Base-by-base conservation (phyloP, 1,139 yeast genomes). In the Protomyces inundatus region DNA sequence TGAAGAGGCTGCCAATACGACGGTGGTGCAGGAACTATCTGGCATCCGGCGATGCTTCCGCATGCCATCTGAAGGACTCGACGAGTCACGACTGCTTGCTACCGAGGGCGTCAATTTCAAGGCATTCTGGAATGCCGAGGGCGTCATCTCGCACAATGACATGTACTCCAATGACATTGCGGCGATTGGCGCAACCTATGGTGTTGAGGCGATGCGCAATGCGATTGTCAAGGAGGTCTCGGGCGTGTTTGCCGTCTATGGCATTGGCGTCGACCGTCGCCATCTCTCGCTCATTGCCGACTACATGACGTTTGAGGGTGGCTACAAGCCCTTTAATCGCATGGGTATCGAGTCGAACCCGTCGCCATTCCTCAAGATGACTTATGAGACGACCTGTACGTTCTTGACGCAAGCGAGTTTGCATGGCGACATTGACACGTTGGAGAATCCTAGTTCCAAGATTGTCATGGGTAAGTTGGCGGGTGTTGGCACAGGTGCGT, bases 301-400 rank as follows among this genome's bases (percentile, higher is more conserved):
- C 77, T 89, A 90, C 91, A 95, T 95, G 99, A 95, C 99, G 3
- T 85, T 98, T 76, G 98, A 93, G 78, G 99, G 99, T 72, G 84
- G 95, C 2, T 95, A 91, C 75, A 80, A 93, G 75, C 97, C 99
- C 35, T 95, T 95, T 81, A 91, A 90, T 78, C 87, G 99, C 81
- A 97, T 90, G 79, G 98, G 98, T 77, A 91, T 95, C 75, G 98
- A 93, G 75, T 83, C 96, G 1, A 85, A 95, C 32, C 90, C 98
- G 1, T 91, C 98, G 9, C 88, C 98, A 39, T 89, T 95, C 80
- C 87, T 90, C 93, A 95, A 95, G 81, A 95, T 95, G 99, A 90
- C 97, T 66, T 95, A 90, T 77, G 99, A 95, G 79, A 93, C 98
- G 56, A 95, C 99, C 1, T 90, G 97, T 80, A 96, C 89, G 77